Evolutionary conservation across 352 stramenopile species (phyloP).

Genomic region (Globisporangium cystogenes): DNA sequence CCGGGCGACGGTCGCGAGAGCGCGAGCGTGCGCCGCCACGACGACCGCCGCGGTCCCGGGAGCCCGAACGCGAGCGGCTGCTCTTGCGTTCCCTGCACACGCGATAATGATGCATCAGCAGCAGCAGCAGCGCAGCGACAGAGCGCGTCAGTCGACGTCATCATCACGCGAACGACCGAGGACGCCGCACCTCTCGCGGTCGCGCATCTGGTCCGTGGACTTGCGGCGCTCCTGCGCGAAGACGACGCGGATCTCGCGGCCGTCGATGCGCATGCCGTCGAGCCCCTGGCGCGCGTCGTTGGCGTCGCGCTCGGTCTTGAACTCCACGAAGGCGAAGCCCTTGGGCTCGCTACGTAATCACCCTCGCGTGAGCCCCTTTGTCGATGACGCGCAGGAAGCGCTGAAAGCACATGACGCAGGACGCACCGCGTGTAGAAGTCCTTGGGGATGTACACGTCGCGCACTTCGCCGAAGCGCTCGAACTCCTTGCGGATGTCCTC

Average conservation of each 20-base stretch:
- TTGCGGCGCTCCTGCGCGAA: constrained; percentile 96
- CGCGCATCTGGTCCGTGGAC: constrained; percentile 93
- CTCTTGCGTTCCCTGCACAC: constrained; percentile 20
- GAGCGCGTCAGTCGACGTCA: not conserved
- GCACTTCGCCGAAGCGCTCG: constrained; percentile 91
- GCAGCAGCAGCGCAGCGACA: not conserved
- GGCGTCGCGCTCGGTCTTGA: constrained; percentile 89
- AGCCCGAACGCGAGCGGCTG: constrained; percentile 32
- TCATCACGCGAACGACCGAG: not conserved
- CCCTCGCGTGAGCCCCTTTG: no score
- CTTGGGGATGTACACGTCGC: constrained; percentile 95
- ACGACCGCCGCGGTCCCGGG: constrained; percentile 19
- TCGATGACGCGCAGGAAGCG: no score
- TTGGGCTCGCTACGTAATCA: constrained; percentile 91
- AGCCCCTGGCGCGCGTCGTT: constrained; percentile 89
- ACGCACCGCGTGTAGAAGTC: constrained; percentile 91
- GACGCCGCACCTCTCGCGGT: constrained; percentile 56
- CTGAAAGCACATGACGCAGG: not conserved
- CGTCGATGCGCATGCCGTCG: constrained; percentile 90
- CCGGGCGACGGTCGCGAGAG: constrained; percentile 35
- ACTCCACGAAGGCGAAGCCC: constrained; percentile 96
- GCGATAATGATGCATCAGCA: no score
- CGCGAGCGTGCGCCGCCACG: constrained; percentile 25
- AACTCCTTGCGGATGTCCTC: constrained; percentile 92
- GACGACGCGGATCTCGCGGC: constrained; percentile 92